Percentiles rank a stretch among this genome's conserved stretches.
phyloP scores from a whole-genome alignment of 129 eudicot genomes.

The Solidago caesia region DNA sequence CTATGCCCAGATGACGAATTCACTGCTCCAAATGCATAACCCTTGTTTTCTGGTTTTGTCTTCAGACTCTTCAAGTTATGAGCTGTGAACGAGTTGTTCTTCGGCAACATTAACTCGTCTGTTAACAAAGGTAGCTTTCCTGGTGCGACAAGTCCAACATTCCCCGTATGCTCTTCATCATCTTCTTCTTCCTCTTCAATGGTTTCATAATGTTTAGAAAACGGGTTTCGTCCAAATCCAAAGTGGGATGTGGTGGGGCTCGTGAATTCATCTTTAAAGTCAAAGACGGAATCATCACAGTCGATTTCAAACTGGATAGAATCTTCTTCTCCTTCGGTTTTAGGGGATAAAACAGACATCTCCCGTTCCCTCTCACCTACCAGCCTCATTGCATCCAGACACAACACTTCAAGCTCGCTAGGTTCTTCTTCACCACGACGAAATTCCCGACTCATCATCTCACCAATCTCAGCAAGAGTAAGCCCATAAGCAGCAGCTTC shows the following conservation, averaged over 20 bases:
- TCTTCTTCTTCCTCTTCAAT: constrained; percentile 52
- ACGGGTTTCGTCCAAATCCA: constrained; percentile 44
- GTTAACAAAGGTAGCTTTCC: constrained; percentile 13
- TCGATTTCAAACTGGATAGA: constrained; percentile 57
- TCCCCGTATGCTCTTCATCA: constrained; percentile 33
- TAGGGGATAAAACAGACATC: constrained; percentile 43
- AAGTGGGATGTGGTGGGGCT: constrained; percentile 30
- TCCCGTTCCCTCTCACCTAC: constrained; percentile 45
- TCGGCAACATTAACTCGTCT: constrained; percentile 7
- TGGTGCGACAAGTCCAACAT: not conserved
- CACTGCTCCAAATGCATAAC: constrained; percentile 24
- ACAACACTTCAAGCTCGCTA: constrained; percentile 79
- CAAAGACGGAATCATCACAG: constrained; percentile 43
- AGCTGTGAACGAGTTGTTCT: constrained; percentile 25
- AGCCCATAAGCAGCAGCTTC: constrained; percentile 83
- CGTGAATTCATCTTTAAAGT: constrained; percentile 28
- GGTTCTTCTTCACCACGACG: constrained; percentile 94
- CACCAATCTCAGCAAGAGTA: constrained; percentile 89
- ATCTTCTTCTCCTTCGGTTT: constrained; percentile 43
- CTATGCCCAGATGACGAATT: constrained; percentile 60
- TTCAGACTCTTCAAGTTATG: constrained; percentile 36
- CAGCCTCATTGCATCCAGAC: constrained; percentile 74
- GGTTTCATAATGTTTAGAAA: constrained; percentile 57
- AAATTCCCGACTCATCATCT: constrained; percentile 90
- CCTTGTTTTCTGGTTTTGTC: constrained; percentile 35